Base-by-base conservation (phyloP, 208 protist species). In the Wallacemonas sp. region DNA sequence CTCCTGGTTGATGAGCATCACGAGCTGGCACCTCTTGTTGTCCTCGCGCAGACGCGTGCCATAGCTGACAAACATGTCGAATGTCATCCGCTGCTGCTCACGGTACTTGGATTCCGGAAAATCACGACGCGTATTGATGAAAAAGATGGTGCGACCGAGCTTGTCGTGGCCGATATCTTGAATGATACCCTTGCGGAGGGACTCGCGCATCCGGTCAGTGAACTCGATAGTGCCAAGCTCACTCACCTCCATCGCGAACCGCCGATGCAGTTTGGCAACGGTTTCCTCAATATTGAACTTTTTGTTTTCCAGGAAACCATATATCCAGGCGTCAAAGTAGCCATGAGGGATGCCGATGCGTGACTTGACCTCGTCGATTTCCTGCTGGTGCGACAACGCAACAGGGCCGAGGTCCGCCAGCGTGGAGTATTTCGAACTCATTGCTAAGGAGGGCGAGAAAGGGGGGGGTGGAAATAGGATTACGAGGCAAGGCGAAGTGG, bases 251-350 rank as follows among this genome's bases (percentile, higher is more conserved):
- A 92, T 83, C 4, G 60, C 75, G 42, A 80, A 78, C 14, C 86
- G 75, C 26, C 86, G 75, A 14, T 88, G 76, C 28, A 92, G 62
- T 58, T 92, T 92, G 11, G 68, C 71, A 12, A 92, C 80, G 12
- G 86, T 88, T 45, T 89, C 82, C 6, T 84, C 67, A 17, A 92
- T 63, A 42, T 86, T 62, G 39, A 88, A 93, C 42, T 93, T 87
- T 47, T 93, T 93, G 61, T 93, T 93, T 58, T 90, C 82, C 8
- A 93, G 65, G 39, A 93, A 93, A 9, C 80, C 75, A 58, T 93
- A 93, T 0, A 93, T 72, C 83, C 86, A 93, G 45, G 74, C 73
- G 21, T 90, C 82, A 41, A 83, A 83, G 54, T 85, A 75, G 61
- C 70, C 69, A 60, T 84, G 74, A 1, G 36, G 51, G 49, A 90